These are phyloP conservation scores for Leishmania tropica DNA, from an alignment of 208 protist species.

Conservation along the genomic window DNA sequence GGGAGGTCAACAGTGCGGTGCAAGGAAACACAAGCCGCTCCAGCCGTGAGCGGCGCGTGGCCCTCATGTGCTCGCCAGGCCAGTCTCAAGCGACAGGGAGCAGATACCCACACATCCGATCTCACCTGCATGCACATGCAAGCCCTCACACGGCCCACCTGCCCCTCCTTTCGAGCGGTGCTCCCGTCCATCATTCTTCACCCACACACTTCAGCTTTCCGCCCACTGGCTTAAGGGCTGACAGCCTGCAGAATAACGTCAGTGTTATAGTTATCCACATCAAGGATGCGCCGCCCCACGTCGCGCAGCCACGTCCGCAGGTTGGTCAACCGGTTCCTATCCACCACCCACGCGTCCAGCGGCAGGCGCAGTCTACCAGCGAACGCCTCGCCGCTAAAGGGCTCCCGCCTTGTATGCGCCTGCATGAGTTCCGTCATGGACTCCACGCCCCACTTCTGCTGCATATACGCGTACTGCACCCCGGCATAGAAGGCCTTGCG, in stretches of 20 bases:
- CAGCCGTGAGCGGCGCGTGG: background rate
- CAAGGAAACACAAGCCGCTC: background rate
- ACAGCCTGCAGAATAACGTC: slow-evolving; percentile 29
- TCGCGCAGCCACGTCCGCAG: slow-evolving; percentile 23
- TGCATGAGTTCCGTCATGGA: slow-evolving; percentile 9
- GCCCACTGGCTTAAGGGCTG: background rate
- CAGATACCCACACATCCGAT: background rate
- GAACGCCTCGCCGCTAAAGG: slow-evolving; percentile 18
- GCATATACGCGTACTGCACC: slow-evolving; percentile 31
- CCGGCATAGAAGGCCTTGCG: slow-evolving; percentile 13
- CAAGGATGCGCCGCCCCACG: slow-evolving; percentile 4
- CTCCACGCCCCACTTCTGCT: slow-evolving; percentile 19
- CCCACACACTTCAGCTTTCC: background rate
- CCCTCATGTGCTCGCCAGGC: background rate
- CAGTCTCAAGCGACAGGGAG: background rate
- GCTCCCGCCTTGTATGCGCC: background rate
- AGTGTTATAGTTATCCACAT: slow-evolving; percentile 14
- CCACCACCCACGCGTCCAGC: slow-evolving; percentile 35
- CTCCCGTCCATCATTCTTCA: background rate
- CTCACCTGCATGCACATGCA: background rate
- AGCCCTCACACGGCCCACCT: background rate
- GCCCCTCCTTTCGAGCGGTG: background rate
- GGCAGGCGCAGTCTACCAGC: slow-evolving; percentile 21
- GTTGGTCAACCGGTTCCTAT: slow-evolving; percentile 12
- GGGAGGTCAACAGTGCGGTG: background rate